A percentile compares a stretch with the other conserved stretches of the same genome.
These are phyloP conservation scores for Auriscalpium microsporum DNA, from an alignment of 768 basidiomycete genomes.

Conservation along the genomic window DNA sequence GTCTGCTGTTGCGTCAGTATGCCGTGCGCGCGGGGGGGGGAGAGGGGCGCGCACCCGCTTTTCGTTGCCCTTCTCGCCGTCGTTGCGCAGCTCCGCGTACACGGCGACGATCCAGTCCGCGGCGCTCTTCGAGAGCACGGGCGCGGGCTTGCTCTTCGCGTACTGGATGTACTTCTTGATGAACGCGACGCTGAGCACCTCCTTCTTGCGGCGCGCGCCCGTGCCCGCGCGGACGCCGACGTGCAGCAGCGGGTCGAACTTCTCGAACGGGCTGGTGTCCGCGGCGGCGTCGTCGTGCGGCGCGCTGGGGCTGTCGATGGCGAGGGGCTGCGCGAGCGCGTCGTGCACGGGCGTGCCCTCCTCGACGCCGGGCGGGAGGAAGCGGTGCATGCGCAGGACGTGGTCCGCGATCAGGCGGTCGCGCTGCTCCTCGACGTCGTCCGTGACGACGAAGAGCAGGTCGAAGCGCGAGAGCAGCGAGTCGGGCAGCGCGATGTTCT, in stretches of 20 bases:
- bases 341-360: constrained; percentile 91
- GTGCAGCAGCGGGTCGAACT: constrained; percentile 92
- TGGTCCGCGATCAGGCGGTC: constrained; percentile 96
- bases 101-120: constrained; percentile 91
- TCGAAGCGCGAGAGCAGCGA: constrained; percentile 98
- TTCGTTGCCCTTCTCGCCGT: constrained; percentile 80
- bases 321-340: constrained; percentile 78
- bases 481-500: constrained; percentile 96
- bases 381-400: constrained; percentile 94
- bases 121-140: constrained; percentile 84
- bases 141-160: constrained; percentile 81
- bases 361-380: constrained; percentile 91
- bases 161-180: constrained; percentile 99
- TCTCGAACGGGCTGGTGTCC: constrained; percentile 85
- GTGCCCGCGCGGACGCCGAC: constrained; percentile 57
- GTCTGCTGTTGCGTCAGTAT: constrained; percentile 48
- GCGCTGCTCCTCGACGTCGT: constrained; percentile 91
- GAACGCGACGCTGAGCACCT: constrained; percentile 87
- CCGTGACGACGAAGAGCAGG: constrained; percentile 99
- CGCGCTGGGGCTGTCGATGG: constrained; percentile 71
- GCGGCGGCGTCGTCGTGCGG: constrained; percentile 30
- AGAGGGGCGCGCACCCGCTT: constrained; percentile 54
- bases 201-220: constrained; percentile 53
- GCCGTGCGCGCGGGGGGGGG: background rate
- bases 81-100: constrained; percentile 87